A percentile compares a stretch with the other conserved stretches of the same genome.
phyloP scores from a whole-genome alignment of 305 asterid genomes.

The Fraxinus paxiana region DNA sequence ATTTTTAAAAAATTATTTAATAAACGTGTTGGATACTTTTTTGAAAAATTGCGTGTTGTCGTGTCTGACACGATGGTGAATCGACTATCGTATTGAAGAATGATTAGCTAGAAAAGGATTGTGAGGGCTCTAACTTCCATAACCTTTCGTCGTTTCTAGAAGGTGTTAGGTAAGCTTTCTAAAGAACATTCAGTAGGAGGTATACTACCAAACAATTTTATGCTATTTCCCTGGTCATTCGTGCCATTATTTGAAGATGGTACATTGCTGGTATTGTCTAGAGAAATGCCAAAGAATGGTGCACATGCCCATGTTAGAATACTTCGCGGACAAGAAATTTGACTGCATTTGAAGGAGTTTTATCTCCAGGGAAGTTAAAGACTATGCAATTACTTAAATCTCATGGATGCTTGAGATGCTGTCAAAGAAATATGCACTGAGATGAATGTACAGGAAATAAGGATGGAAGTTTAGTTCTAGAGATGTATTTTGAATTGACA shows the following conservation, averaged over 20 bases:
- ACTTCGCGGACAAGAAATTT: neutral
- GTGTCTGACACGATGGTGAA: neutral
- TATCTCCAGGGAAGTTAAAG: neutral
- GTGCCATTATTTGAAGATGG: neutral
- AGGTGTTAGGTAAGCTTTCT: neutral
- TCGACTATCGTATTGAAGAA: neutral
- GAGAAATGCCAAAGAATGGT: neutral
- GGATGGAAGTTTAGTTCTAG: neutral
- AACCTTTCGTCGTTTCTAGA: neutral
- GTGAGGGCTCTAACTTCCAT: neutral
- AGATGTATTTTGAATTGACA: neutral
- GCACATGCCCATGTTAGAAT: neutral
- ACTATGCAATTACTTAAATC: neutral
- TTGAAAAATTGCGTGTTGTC: no score
- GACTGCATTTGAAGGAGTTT: neutral
- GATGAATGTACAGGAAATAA: neutral
- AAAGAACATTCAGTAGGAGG: neutral
- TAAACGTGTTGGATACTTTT: neutral
- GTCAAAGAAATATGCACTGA: neutral
- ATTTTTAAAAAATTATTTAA: no score
- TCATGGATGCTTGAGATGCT: neutral
- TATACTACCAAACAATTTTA: neutral
- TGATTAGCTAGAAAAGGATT: neutral
- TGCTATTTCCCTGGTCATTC: neutral
- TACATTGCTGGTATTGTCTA: neutral